Base-by-base conservation (phyloP, 306 rosid genomes). In the Albizia julibrissin region DNA sequence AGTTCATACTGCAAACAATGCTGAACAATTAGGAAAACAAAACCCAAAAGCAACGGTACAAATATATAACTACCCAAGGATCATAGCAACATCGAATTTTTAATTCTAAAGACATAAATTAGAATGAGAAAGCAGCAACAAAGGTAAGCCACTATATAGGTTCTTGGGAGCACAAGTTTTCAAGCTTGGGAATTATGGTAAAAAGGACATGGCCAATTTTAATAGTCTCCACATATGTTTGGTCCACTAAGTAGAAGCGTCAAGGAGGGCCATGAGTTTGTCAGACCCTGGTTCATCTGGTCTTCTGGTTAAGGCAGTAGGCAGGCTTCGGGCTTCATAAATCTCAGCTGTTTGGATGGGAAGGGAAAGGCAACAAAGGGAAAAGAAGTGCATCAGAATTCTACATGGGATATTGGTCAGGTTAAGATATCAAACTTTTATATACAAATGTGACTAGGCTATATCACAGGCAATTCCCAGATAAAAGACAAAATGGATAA, bases 281-380 rank as follows among this genome's bases (percentile, higher is more conserved):
- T 90, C 94, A 90, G 88, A 89, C 86, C 91, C 98, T 89, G 99
- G 98, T 92, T 95, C 98, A 89, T 92, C 98, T 83, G 94, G 92
- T 91, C 99, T 90, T 91, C 99, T 71, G 87, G 94, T 96, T 92
- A 78, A 90, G 99, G 90, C 97, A 88, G 94, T 86, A 88, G 93
- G 96, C 92, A 86, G 94, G 97, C 96, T 89, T 92, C 97, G 69
- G 98, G 99, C 99, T 92, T 96, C 98, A 91, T 83, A 90, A 89
- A 88, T 84, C 92, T 92, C 98, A 89, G 97, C 98, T 96, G 98
- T 96, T 92, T 93, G 88, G 88, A 86, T 86, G 91, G 99, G 97
- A 90, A 83, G 96, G 97, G 97, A 87, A 87, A 93, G 94, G 94
- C 91, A 90, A 90, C 88, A 94, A 80, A 88, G 96, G 97, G 90